Base-by-base conservation (phyloP, 192 early-diverging fungal species). In the Lobosporangium transversale region DNA sequence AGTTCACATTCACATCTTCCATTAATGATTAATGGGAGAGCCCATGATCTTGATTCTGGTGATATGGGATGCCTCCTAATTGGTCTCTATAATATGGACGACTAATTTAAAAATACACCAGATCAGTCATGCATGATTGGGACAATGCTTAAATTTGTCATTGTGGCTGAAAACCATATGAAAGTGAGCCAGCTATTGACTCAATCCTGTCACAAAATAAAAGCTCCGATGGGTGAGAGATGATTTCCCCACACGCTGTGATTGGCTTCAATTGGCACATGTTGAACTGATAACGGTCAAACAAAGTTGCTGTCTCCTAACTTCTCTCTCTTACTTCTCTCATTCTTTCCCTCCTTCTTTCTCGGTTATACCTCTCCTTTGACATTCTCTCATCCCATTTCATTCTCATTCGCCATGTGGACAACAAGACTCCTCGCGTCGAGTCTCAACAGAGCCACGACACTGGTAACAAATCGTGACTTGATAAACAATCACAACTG, bases 321-420 rank as follows among this genome's bases (percentile, higher is more conserved):
- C n/a, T n/a, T n/a, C n/a, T 40, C 37, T 40, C 37, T 40, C 14
- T 40, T 14, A 14, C 37, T 14, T 40, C 37, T 40, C 37, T 40
- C 7, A 7, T 10, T 7, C 37, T 10, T 40, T 37, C 47, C 2
- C 29, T 12, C 29, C 32, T 36, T 15, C 37, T 29, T 54, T n/a
- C 24, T 44, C 53, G 2, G 27, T 27, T 31, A 23, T 36, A 10
- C 52, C 52, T 11, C 52, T 45, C n/a, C 15, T 47, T 30, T 18
- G 20, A 35, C 10, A 29, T 54, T 36, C 40, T 31, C 29, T 63
- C 59, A 62, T 15, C 20, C 20, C 17, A 37, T 37, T 50, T 48
- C 32, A 21, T 35, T 17, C 11, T 53, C 26, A n/a, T 53, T 21
- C 24, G n/a, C 58, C 53, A 66, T 66, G 64, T 66, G 53, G 64